Base-by-base conservation (phyloP, 768 basidiomycete species). In the Steccherinum ochraceum region DNA sequence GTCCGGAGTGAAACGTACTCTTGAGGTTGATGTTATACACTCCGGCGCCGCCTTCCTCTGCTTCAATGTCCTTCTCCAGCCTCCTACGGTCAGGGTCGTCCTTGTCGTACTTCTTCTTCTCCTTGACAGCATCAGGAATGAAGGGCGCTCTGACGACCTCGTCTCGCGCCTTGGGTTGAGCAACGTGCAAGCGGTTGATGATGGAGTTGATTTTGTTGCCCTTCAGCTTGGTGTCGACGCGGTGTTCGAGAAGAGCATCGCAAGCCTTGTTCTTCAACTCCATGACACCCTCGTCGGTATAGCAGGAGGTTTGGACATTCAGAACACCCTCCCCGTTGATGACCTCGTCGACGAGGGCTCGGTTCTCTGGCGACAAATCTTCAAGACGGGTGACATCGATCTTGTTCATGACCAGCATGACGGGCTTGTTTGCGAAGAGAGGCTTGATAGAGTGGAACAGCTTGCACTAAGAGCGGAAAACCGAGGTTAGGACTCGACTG, bases 381-480 rank as follows among this genome's bases (percentile, higher is more conserved):
- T 89, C 86, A 23, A 94, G 80, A 45, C 93, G 85, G 60, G 74
- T 87, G 52, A 98, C 84, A 64, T 99, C 96, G 59, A 93, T 85
- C 79, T 99, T 99, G 81, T 99, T 99, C 69, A 97, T 84, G 60
- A 97, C 94, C 27, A 99, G 84, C 52, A 99, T 61, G 43, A 86
- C 89, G 40, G 94, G 95, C 69, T 98, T 98, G 67, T 86, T 87
- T 48, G 78, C 74, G 70, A 99, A 99, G 45, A 99, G 81, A 35
- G 96, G 96, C 70, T 97, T 97, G 73, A 99, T 97, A 46, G 96
- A 98, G 68, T 97, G 90, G 83, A 94, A 98, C 56, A 98, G 84
- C 76, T 96, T 89, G 78, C 93, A 96, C 89, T 98, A 61, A 13
- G 11, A 43, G n/a, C n/a, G n/a, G n/a, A n/a, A n/a, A n/a, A n/a